Evolutionary conservation across 495 filamentous ascomycete genomes (phyloP).

Genomic region (Podospora pseudocomata): DNA sequence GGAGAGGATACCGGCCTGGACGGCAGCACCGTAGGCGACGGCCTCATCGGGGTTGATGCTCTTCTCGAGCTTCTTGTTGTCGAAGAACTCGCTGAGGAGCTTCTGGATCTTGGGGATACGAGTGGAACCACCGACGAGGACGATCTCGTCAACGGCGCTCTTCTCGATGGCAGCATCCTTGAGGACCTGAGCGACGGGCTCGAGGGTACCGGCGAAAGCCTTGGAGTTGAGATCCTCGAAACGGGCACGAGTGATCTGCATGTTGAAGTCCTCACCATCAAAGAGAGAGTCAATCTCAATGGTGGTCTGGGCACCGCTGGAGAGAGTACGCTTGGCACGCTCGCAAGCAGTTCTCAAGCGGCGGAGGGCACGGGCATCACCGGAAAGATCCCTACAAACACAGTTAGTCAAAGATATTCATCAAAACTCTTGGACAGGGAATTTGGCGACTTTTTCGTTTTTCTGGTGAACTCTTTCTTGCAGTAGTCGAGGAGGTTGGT

Average conservation of each 20-base stretch:
- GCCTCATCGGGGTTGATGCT: constrained; percentile 99
- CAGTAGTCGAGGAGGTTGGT: constrained; percentile 97
- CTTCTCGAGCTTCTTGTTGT: constrained; percentile 99
- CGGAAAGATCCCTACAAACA: constrained; percentile 55
- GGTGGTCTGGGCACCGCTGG: constrained; percentile 92
- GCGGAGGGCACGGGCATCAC: constrained; percentile 93
- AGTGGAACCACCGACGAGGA: constrained; percentile 97
- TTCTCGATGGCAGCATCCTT: constrained; percentile 96
- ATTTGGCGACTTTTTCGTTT: constrained; percentile 61
- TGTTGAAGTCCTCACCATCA: constrained; percentile 97
- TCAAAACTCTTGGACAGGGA: background rate
- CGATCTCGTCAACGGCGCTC: constrained; percentile 92
- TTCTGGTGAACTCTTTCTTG: constrained; percentile 87
- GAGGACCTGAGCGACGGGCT: constrained; percentile 97
- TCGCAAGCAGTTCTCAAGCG: constrained; percentile 98
- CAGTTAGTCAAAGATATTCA: too few relatives aligned
- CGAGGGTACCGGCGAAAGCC: constrained; percentile 92
- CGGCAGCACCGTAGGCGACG: constrained; percentile 97
- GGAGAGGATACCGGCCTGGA: constrained; percentile 96
- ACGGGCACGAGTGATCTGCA: constrained; percentile 97
- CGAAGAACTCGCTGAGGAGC: constrained; percentile 96
- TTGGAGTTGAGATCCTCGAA: constrained; percentile 99
- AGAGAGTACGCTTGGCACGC: constrained; percentile 98
- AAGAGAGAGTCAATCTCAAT: constrained; percentile 99
- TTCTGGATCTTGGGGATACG: constrained; percentile 99